A percentile compares a stretch with the other conserved stretches of the same genome.
phyloP scores from a whole-genome alignment of 495 filamentous ascomycete species.

The Trichoderma parareesei region DNA sequence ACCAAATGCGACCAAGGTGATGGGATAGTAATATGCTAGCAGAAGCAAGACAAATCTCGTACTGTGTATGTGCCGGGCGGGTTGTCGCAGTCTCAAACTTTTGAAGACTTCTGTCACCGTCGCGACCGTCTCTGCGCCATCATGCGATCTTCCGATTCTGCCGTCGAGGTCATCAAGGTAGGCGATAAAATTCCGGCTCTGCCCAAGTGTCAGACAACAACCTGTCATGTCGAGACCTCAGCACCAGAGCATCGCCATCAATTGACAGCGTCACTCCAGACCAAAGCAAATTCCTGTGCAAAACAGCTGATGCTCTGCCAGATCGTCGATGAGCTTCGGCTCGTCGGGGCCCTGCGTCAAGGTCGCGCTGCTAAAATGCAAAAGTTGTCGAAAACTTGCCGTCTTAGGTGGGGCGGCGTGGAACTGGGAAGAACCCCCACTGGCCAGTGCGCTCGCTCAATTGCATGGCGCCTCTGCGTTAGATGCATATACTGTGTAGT shows the following conservation, averaged over 20 bases:
- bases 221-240: no score
- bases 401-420: neutral
- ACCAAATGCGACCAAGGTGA: no score
- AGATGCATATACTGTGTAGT: slow-evolving; percentile 9
- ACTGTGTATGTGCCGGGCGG: neutral
- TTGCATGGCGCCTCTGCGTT: neutral
- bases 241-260: neutral
- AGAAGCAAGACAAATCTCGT: neutral
- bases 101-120: neutral
- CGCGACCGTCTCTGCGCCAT: neutral
- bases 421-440: neutral
- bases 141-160: neutral
- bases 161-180: neutral
- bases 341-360: neutral
- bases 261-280: neutral
- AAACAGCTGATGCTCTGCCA: neutral
- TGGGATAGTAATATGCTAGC: no score
- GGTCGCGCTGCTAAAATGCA: neutral
- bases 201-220: neutral
- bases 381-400: neutral
- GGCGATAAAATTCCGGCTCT: neutral
- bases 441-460: neutral
- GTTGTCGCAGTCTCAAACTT: neutral
- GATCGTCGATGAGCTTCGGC: neutral
- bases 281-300: neutral